Percentiles rank a stretch among this genome's conserved stretches.
These are phyloP conservation scores for Purpureocillium lavendulum DNA, from an alignment of 2,329 filamentous ascomycete genomes.

Conservation along the genomic window DNA sequence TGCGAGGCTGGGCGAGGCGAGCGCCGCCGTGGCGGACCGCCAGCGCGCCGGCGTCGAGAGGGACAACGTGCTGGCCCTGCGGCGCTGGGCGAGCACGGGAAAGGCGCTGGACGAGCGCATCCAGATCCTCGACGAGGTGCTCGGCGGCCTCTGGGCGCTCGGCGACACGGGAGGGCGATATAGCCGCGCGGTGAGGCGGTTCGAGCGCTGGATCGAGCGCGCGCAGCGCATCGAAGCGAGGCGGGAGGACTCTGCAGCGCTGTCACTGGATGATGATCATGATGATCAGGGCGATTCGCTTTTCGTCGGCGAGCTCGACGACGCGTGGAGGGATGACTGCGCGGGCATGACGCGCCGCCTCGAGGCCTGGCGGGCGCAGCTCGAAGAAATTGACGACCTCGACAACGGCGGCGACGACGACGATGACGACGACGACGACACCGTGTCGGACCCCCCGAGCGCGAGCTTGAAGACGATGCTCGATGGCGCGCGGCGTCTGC, in stretches of 20 bases:
- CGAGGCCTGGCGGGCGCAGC: slow-evolving; percentile 42
- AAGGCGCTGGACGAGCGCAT: slow-evolving; percentile 45
- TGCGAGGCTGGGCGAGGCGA: slow-evolving; percentile 23
- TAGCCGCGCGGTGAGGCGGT: slow-evolving; percentile 42
- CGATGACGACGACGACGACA: slow-evolving; percentile 8
- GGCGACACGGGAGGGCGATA: slow-evolving; percentile 49
- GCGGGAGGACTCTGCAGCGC: slow-evolving; percentile 17
- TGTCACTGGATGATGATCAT: slow-evolving; percentile 11
- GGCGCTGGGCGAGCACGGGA: slow-evolving; percentile 35
- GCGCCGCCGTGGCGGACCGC: slow-evolving; percentile 21
- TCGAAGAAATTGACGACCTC: slow-evolving; percentile 30
- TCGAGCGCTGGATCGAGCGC: slow-evolving; percentile 50
- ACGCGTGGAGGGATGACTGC: slow-evolving; percentile 51
- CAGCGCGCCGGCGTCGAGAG: slow-evolving; percentile 39
- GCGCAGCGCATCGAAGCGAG: slow-evolving; percentile 38
- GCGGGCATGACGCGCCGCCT: slow-evolving; percentile 42
- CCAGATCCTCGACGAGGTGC: slow-evolving; percentile 46
- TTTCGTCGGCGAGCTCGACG: slow-evolving; percentile 48
- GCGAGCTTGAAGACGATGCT: slow-evolving; percentile 41
- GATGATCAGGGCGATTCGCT: slow-evolving; percentile 26
- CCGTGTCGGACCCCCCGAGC: too few species aligned
- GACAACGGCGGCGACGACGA: slow-evolving; percentile 9
- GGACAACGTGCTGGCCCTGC: slow-evolving; percentile 43
- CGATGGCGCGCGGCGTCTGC: slow-evolving; percentile 35
- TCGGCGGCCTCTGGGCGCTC: slow-evolving; percentile 49